A percentile compares a stretch with the other conserved stretches of the same genome.
Conservation (phyloP, 2,329 filamentous ascomycete species). For the Venturia oleaginea region DNA sequence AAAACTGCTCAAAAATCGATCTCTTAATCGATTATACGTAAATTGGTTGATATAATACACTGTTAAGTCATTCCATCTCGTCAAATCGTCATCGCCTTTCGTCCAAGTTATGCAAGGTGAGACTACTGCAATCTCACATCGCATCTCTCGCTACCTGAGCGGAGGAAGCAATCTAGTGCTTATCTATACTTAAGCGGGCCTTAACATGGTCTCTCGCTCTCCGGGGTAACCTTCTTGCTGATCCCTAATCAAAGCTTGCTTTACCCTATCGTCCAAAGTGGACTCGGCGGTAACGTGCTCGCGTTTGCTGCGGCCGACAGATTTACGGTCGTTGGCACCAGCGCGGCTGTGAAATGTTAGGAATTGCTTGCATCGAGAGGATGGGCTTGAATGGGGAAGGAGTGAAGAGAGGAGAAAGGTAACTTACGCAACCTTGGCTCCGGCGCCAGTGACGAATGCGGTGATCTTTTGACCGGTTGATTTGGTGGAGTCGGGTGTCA, state of each 20-base stretch:
- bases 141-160: background rate
- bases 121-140: background rate
- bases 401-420: slow-evolving; percentile 14
- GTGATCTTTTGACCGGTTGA: slow-evolving; percentile 51
- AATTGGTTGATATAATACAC: background rate
- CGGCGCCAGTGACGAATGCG: slow-evolving; percentile 46
- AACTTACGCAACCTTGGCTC: slow-evolving; percentile 46
- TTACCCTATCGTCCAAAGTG: slow-evolving; percentile 39
- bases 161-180: slow-evolving; percentile 28
- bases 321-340: slow-evolving; percentile 48
- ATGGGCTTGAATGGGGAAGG: too few species aligned
- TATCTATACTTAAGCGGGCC: slow-evolving; percentile 37
- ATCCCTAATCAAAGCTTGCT: slow-evolving; percentile 37
- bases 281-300: slow-evolving; percentile 27
- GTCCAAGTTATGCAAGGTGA: background rate
- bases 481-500: slow-evolving; percentile 52
- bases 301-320: slow-evolving; percentile 31
- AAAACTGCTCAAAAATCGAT: background rate
- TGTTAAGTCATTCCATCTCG: background rate
- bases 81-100: background rate
- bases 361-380: background rate
- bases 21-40: background rate
- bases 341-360: slow-evolving; percentile 29
- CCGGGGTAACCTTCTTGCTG: too few species aligned
- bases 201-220: too few species aligned